Evolutionary conservation across 306 rosid genomes (phyloP), one percentile per base, ranked within the genome.

Genomic region (Mucuna pruriens): DNA sequence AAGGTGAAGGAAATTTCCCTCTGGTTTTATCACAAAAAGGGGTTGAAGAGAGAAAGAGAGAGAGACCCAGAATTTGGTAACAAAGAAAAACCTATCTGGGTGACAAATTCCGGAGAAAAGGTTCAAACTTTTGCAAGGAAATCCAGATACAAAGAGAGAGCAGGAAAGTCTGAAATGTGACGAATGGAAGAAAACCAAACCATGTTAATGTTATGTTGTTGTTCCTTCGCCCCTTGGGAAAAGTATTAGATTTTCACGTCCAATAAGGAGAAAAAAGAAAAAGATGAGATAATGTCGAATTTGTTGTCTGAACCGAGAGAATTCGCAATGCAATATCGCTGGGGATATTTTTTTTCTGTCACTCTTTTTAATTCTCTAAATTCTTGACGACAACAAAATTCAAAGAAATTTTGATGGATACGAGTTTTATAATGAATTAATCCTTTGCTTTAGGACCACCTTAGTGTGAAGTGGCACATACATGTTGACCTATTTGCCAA

Each of bases 41-140:
- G 40, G 31, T 26, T 46, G n/a, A 9, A 40, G 42, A 54, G n/a
- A 66, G 40, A 55, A 0, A 16, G 39, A 51, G 67, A 60, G 33
- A 46, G 3, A 25, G 19, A 61, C 51, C 65, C 22, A 61, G 45
- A 64, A 55, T 25, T 52, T 44, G 75, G 49, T 6, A 40, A 75
- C 79, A 52, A 6, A 51, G 54, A 51, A 26, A 70, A 63, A 85
- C 91, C 86, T 88, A 90, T 87, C 89, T 83, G 86, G 82, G 73
- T 58, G 74, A 80, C 22, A 66, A 31, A 67, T 74, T 64, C 57
- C 67, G 83, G 23, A 80, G 25, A 49, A 46, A 83, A 71, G 88
- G 23, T 81, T 69, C 68, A 71, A 72, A 74, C 67, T 84, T 80
- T 79, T 44, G 71, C 46, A 74, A 68, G 70, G 80, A 82, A 88